Conservation (phyloP, 495 filamentous ascomycete genomes). For the Tetracladium setigerum region DNA sequence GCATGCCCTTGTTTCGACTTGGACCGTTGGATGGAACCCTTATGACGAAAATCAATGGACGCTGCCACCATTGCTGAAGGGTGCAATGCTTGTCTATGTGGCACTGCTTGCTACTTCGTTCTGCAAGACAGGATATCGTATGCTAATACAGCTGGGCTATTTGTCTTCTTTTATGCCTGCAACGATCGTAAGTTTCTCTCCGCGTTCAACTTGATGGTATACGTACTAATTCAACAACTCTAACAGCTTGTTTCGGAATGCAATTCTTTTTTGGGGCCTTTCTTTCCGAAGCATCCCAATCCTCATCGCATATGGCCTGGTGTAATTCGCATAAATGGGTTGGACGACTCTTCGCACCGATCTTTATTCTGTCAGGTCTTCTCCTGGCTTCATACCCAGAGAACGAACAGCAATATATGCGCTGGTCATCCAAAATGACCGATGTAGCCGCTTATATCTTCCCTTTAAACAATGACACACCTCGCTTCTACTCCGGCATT, state of each 20-base stretch:
- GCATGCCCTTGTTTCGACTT: constrained; percentile 43
- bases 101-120: constrained; percentile 48
- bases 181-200: constrained; percentile 31
- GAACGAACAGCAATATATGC: constrained; percentile 45
- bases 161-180: constrained; percentile 45
- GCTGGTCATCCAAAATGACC: constrained; percentile 49
- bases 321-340: constrained; percentile 38
- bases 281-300: constrained; percentile 52
- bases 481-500: constrained; percentile 45
- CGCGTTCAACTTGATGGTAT: neutral
- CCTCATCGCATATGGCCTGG: constrained; percentile 42
- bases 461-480: constrained; percentile 44
- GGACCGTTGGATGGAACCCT: constrained; percentile 49
- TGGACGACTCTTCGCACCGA: constrained; percentile 34
- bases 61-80: constrained; percentile 51
- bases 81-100: constrained; percentile 54
- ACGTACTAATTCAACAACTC: constrained; percentile 7
- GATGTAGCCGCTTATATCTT: constrained; percentile 42
- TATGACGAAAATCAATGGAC: constrained; percentile 66
- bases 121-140: constrained; percentile 46
- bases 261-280: constrained; percentile 60
- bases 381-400: constrained; percentile 54
- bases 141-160: constrained; percentile 43
- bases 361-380: constrained; percentile 42
- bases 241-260: constrained; percentile 45